Evolutionary conservation across 2,329 filamentous ascomycete genomes (phyloP).

Genomic region (Nectriaceae sp.): DNA sequence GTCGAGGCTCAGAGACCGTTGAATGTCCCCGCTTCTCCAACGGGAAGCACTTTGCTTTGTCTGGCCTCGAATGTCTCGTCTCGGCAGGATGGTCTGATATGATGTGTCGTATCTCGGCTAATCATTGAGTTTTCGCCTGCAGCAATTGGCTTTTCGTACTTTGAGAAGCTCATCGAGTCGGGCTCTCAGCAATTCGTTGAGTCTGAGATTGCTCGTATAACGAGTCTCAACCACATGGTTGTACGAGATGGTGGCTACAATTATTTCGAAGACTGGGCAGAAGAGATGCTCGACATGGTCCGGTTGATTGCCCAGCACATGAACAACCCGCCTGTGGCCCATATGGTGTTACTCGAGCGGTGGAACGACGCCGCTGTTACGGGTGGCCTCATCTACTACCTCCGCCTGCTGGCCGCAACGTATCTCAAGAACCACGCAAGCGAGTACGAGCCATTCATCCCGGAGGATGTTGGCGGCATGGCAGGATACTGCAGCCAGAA

Average conservation of each 20-base stretch:
- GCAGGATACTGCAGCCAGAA: conserved; percentile 68
- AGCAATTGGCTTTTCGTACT: conserved; percentile 94
- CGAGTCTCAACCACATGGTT: conserved; percentile 70
- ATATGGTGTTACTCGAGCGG: conserved; percentile 55
- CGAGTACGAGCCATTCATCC: conserved; percentile 72
- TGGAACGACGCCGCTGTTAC: conserved; percentile 75
- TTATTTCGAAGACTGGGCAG: conserved; percentile 77
- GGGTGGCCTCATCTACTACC: conserved; percentile 82
- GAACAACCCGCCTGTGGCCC: conserved; percentile 58
- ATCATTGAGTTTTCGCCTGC: conserved; percentile 13
- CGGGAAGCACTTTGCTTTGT: conserved; percentile 13
- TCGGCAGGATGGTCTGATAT: conserved; percentile 12
- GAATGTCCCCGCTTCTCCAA: conserved; percentile 7
- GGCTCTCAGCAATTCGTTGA: conserved; percentile 66
- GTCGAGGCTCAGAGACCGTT: conserved; percentile 6
- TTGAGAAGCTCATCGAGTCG: conserved; percentile 76
- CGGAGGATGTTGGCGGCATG: conserved; percentile 58
- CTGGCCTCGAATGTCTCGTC: conserved; percentile 16
- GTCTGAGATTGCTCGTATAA: conserved; percentile 72
- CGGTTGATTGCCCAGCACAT: conserved; percentile 62
- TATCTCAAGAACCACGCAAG: conserved; percentile 77
- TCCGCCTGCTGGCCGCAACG: conserved; percentile 77
- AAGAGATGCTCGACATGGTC: conserved; percentile 71
- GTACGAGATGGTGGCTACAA: conserved; percentile 71
- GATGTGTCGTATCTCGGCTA: conserved; percentile 7